phyloP scores from a whole-genome alignment of 805 yeast genomes.

The Yamadazyma olivae region DNA sequence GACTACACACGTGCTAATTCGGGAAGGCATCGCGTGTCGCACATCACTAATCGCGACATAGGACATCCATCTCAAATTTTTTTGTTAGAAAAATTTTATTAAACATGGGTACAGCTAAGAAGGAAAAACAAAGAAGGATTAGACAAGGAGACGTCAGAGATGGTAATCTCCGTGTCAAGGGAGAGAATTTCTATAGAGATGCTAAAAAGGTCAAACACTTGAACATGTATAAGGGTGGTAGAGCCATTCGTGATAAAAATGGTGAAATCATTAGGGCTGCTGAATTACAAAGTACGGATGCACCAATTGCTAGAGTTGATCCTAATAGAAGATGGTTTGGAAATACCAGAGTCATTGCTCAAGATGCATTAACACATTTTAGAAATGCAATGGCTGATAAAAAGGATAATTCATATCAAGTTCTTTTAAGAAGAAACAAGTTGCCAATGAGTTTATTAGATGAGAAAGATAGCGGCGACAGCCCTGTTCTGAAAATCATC shows the following conservation, averaged over 20 bases:
- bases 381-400: conserved; percentile 91
- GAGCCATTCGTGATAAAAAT: conserved; percentile 78
- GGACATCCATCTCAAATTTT: too few relatives aligned
- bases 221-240: conserved; percentile 90
- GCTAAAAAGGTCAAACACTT: conserved; percentile 87
- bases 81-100: conserved; percentile 6
- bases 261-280: conserved; percentile 91
- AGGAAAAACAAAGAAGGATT: conserved; percentile 81
- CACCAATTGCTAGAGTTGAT: conserved; percentile 90
- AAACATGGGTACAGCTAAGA: conserved; percentile 87
- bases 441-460: conserved; percentile 93
- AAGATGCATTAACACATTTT: conserved; percentile 91
- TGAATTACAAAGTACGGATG: conserved; percentile 77
- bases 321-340: conserved; percentile 98
- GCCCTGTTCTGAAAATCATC: conserved; percentile 75
- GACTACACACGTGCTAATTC: too few relatives aligned
- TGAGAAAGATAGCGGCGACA: conserved; percentile 73
- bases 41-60: too few relatives aligned
- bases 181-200: conserved; percentile 95
- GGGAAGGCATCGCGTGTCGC: too few relatives aligned
- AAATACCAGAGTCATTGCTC: conserved; percentile 94
- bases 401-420: conserved; percentile 79
- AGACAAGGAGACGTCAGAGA: conserved; percentile 81
- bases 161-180: conserved; percentile 91
- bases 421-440: conserved; percentile 81